A percentile compares a stretch with the other conserved stretches of the same genome.
These are phyloP conservation scores for Aspergillus ellipticus DNA, from an alignment of 495 filamentous ascomycete genomes.

Conservation along the genomic window DNA sequence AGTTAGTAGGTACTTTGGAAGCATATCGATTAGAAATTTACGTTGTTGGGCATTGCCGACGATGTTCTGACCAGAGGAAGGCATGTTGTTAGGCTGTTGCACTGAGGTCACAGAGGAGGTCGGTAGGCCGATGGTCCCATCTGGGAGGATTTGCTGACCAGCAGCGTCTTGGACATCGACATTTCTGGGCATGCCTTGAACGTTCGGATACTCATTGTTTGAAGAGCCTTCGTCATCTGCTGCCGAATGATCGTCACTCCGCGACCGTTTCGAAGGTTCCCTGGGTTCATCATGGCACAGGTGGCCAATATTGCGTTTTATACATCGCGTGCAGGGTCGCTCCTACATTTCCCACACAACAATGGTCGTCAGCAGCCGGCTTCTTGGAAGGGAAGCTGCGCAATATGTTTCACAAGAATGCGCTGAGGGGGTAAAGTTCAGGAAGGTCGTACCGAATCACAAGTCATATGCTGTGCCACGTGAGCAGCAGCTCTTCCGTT, in stretches of 20 bases:
- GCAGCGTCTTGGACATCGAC: slow-evolving; percentile 42
- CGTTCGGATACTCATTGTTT: slow-evolving; percentile 39
- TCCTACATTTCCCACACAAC: slow-evolving; percentile 52
- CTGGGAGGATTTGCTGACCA: slow-evolving; percentile 38
- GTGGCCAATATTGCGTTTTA: slow-evolving; percentile 98
- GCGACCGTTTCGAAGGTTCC: slow-evolving; percentile 71
- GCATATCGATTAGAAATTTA: slow-evolving; percentile 49
- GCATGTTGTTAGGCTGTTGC: slow-evolving; percentile 34
- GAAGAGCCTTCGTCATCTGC: slow-evolving; percentile 57
- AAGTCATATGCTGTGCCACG: slow-evolving; percentile 92
- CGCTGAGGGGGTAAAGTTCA: slow-evolving; percentile 29
- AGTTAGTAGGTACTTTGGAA: slow-evolving; percentile 24
- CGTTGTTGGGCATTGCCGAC: slow-evolving; percentile 64
- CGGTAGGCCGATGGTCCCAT: slow-evolving; percentile 33
- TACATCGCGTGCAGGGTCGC: slow-evolving; percentile 93
- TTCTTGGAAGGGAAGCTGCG: slow-evolving; percentile 12
- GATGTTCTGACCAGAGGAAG: slow-evolving; percentile 42
- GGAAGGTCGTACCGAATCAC: slow-evolving; percentile 87
- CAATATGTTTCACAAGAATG: slow-evolving; percentile 24
- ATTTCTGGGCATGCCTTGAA: slow-evolving; percentile 38
- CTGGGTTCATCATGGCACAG: slow-evolving; percentile 97
- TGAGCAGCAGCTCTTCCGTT: slow-evolving; percentile 33
- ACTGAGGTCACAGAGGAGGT: slow-evolving; percentile 33
- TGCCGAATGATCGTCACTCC: slow-evolving; percentile 59
- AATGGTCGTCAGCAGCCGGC: slow-evolving; percentile 25